Evolutionary conservation across 768 basidiomycete genomes (phyloP).

Genomic region (Tephrocybe sp.): DNA sequence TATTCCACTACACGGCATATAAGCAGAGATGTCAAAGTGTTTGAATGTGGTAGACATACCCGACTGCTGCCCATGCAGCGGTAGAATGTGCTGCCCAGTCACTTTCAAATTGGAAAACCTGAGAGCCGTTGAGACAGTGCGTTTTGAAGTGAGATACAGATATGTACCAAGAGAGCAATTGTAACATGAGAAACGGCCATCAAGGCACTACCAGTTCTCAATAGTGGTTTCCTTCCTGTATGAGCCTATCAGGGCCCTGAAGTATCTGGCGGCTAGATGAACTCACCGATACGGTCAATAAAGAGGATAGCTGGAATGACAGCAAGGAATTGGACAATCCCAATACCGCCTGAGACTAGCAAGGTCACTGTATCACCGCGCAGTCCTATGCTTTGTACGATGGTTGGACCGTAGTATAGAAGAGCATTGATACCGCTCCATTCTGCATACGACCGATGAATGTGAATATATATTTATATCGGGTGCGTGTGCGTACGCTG

Average conservation of each 20-base stretch:
- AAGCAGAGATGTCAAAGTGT: not conserved
- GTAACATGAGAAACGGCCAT: conserved; percentile 66
- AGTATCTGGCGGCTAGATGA: not conserved
- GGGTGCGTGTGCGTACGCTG: conserved; percentile 60
- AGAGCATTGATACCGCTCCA: conserved; percentile 88
- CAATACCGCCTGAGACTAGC: conserved; percentile 74
- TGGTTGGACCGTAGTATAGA: conserved; percentile 76
- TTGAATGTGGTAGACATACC: conserved; percentile 33
- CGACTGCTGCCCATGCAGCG: conserved; percentile 71
- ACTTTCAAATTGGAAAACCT: conserved; percentile 48
- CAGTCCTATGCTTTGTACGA: conserved; percentile 64
- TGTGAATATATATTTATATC: not conserved
- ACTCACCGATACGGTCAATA: conserved; percentile 62
- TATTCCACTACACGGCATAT: conserved; percentile 47
- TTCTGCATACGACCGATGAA: conserved; percentile 40
- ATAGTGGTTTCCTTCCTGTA: conserved; percentile 61
- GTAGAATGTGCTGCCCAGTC: conserved; percentile 57
- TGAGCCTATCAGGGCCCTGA: not conserved
- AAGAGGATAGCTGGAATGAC: conserved; percentile 71
- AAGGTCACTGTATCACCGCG: conserved; percentile 57
- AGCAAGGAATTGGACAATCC: conserved; percentile 73
- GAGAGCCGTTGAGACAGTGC: conserved; percentile 1
- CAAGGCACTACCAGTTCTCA: conserved; percentile 59
- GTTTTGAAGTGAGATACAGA: not conserved
- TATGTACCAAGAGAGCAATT: conserved; percentile 60